Base-by-base conservation (phyloP, 2,329 filamentous ascomycete genomes). In the Neoarthrinium moseri region DNA sequence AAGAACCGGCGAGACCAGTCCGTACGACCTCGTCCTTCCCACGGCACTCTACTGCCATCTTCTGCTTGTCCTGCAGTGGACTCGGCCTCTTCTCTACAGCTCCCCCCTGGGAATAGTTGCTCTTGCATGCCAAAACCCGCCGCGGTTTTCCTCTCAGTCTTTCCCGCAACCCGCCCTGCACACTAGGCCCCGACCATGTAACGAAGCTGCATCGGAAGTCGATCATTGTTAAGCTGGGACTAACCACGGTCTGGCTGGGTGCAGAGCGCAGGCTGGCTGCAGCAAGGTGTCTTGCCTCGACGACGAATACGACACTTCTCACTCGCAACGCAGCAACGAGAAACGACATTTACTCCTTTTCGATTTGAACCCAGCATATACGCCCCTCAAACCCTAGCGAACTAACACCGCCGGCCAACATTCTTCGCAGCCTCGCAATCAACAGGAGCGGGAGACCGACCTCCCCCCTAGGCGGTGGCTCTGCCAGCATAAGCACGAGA, bases 171-270 rank as follows among this genome's bases (percentile, higher is more conserved):
- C 27, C 17, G 15, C 30, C 12, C 22, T 35, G 3, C 41, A 26
- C 8, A 30, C 6, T 22, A 12, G 18, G 17, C 40, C 32, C 43
- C 32, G 22, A 46, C 35, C 43, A 46, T 46, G 43, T 46, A 38
- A 46, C 43, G 27, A 18, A 46, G 43, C 43, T 46, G 43, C 43
- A 40, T 40, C 26, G 52, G 47, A 57, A 58, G 53, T 55, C 52
- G 51, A 57, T 55, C 52, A 58, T 61, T 60, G 50, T 60, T 56
- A 53, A 52, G 57, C 59, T 60, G 53, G 60, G 41, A 57, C 60
- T 61, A 48, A 49, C 50, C 43, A 58, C 51, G 59, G 60, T 64
- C 61, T 61, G 50, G 56, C 56, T 56, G 54, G 60, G 58, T 63
- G 56, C 53, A 54, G 57, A 60, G 51, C 55, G 53, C 48, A 48